These are phyloP conservation scores for Trichoderma citrinoviride DNA, from an alignment of 2,329 filamentous ascomycete genomes.

Conservation along the genomic window DNA sequence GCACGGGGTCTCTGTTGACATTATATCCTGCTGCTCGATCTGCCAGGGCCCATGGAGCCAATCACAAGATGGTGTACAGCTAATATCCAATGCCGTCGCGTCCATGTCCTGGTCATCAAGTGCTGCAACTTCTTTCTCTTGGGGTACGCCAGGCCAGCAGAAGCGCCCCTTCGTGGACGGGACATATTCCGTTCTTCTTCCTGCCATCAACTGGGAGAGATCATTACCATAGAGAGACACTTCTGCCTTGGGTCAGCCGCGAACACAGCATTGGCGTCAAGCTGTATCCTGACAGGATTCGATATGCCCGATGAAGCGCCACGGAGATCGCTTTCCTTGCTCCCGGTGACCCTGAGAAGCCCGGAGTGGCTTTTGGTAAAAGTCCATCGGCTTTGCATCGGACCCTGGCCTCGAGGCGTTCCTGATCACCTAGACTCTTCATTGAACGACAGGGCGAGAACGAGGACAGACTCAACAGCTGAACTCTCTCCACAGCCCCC, in stretches of 20 bases:
- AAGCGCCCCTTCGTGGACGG: neutral
- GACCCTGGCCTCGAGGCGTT: neutral
- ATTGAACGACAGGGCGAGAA: too few species aligned
- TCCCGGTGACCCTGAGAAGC: neutral
- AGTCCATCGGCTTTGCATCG: neutral
- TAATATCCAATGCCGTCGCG: neutral
- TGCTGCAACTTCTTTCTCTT: neutral
- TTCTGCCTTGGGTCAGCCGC: neutral
- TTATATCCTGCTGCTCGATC: neutral
- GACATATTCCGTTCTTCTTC: too few species aligned
- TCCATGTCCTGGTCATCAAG: neutral
- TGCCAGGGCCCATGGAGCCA: neutral
- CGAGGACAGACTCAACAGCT: neutral
- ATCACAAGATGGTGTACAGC: neutral
- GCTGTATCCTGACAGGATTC: neutral
- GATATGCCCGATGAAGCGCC: neutral
- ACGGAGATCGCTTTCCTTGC: neutral
- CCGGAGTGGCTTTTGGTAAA: neutral
- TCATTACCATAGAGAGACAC: neutral
- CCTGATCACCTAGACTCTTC: neutral
- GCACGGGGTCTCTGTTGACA: too few species aligned
- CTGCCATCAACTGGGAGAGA: too few species aligned
- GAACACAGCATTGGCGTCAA: neutral
- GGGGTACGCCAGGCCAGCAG: neutral
- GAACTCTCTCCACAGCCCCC: conserved; percentile 1